A percentile compares a stretch with the other conserved stretches of the same genome.
Evolutionary conservation across 2,329 filamentous ascomycete species (phyloP).

Genomic region (Exophiala lecanii-corni): DNA sequence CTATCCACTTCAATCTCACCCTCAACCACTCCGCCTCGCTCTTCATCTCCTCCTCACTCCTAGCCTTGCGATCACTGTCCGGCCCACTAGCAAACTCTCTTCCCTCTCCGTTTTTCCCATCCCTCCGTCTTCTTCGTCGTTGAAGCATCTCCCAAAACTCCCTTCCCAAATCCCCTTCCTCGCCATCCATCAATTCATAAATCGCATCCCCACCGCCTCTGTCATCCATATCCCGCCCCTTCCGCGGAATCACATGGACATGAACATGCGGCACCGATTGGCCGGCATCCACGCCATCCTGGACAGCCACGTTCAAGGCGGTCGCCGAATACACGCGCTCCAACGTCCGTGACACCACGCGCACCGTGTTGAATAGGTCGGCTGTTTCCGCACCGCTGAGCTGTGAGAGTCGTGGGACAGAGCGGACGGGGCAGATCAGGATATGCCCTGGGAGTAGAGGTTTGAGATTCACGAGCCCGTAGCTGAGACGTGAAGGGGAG

Average conservation of each 20-base stretch:
- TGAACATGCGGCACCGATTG: slow-evolving; percentile 94
- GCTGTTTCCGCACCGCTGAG: slow-evolving; percentile 66
- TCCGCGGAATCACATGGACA: slow-evolving; percentile 81
- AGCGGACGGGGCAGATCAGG: slow-evolving; percentile 71
- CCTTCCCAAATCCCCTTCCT: slow-evolving; percentile 76
- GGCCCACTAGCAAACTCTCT: slow-evolving; percentile 55
- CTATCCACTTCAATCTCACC: slow-evolving; percentile 46
- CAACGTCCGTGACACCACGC: slow-evolving; percentile 74
- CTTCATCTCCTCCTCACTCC: slow-evolving; percentile 71
- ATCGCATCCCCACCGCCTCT: slow-evolving; percentile 64
- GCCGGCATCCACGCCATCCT: slow-evolving; percentile 83
- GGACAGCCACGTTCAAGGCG: slow-evolving; percentile 89
- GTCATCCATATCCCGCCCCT: slow-evolving; percentile 54
- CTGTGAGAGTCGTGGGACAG: slow-evolving; percentile 69
- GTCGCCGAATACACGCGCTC: slow-evolving; percentile 58
- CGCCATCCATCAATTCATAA: slow-evolving; percentile 76
- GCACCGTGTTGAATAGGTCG: slow-evolving; percentile 84
- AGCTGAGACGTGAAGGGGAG: slow-evolving; percentile 62
- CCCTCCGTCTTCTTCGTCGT: slow-evolving; percentile 18
- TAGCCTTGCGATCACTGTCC: slow-evolving; percentile 64
- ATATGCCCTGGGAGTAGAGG: slow-evolving; percentile 90
- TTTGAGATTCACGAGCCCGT: slow-evolving; percentile 91
- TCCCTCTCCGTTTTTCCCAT: slow-evolving; percentile 21
- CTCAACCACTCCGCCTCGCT: slow-evolving; percentile 68
- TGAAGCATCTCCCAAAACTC: slow-evolving; percentile 56